Evolutionary conservation across 78 protist species (phyloP).

Genomic region (Cavenderia fasciculata): DNA sequence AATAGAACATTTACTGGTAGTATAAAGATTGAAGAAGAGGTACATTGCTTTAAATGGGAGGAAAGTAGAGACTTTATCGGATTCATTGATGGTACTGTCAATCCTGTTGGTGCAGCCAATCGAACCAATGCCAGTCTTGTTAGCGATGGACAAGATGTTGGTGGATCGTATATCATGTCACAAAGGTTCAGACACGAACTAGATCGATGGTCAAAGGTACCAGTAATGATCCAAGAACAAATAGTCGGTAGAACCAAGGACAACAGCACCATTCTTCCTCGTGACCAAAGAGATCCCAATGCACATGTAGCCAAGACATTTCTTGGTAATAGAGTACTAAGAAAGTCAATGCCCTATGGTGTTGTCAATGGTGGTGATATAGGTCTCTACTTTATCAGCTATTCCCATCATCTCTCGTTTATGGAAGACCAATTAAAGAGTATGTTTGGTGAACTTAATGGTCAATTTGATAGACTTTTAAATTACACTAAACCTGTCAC

Average conservation of each 20-base stretch:
- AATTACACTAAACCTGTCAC: slow-evolving; percentile 33
- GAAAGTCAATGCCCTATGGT: slow-evolving; percentile 59
- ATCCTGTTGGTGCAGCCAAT: slow-evolving; percentile 33
- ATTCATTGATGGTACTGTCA: slow-evolving; percentile 63
- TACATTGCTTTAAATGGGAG: slow-evolving; percentile 39
- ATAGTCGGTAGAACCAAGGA: slow-evolving; percentile 44
- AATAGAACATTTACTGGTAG: neutral
- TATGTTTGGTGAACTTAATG: slow-evolving; percentile 62
- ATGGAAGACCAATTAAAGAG: slow-evolving; percentile 41
- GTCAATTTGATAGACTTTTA: neutral
- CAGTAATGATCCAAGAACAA: neutral
- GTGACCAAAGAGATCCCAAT: neutral
- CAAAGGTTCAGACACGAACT: slow-evolving; percentile 28
- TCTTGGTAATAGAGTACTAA: slow-evolving; percentile 21
- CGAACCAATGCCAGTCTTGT: no score
- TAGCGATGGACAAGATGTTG: neutral
- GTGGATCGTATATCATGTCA: slow-evolving; percentile 33
- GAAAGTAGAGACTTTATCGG: slow-evolving; percentile 24
- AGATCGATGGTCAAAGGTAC: neutral
- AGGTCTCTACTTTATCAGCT: slow-evolving; percentile 42
- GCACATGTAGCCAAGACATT: slow-evolving; percentile 29
- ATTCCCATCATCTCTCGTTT: neutral
- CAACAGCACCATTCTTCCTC: neutral
- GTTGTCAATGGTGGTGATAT: neutral
- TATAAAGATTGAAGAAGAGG: slow-evolving; percentile 7